Percentiles rank a stretch among this genome's conserved stretches.
Evolutionary conservation across 768 basidiomycete genomes (phyloP).

Genomic region (Fistulinella prunicolor): DNA sequence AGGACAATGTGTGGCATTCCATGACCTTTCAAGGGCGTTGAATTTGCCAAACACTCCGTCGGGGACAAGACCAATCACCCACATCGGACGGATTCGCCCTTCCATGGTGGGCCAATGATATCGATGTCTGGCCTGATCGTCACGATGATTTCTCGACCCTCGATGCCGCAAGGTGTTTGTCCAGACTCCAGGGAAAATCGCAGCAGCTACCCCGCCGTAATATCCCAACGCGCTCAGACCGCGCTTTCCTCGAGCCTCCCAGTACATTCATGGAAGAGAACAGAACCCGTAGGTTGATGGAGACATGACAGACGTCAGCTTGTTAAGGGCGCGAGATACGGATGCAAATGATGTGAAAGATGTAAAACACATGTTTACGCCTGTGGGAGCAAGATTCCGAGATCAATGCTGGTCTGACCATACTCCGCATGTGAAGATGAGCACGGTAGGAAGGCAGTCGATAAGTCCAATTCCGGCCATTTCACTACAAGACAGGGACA

Average conservation of each 20-base stretch:
- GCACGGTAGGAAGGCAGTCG: neutral
- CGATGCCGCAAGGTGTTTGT: neutral
- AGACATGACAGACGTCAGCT: neutral
- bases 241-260: neutral
- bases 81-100: conserved; percentile 1
- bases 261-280: neutral
- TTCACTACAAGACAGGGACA: too few relatives aligned
- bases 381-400: neutral
- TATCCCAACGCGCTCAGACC: neutral
- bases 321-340: neutral
- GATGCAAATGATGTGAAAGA: neutral
- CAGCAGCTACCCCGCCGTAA: neutral
- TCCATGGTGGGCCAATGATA: neutral
- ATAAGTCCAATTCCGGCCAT: too few relatives aligned
- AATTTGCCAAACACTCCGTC: neutral
- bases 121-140: neutral
- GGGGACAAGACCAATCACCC: neutral
- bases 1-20: neutral
- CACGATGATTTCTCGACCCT: neutral
- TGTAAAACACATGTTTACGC: neutral
- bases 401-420: neutral
- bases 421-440: neutral
- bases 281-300: neutral
- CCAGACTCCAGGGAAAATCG: neutral
- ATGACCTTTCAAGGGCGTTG: neutral